Conservation (phyloP, 2,329 filamentous ascomycete genomes). For the Raffaelea albimanens region DNA sequence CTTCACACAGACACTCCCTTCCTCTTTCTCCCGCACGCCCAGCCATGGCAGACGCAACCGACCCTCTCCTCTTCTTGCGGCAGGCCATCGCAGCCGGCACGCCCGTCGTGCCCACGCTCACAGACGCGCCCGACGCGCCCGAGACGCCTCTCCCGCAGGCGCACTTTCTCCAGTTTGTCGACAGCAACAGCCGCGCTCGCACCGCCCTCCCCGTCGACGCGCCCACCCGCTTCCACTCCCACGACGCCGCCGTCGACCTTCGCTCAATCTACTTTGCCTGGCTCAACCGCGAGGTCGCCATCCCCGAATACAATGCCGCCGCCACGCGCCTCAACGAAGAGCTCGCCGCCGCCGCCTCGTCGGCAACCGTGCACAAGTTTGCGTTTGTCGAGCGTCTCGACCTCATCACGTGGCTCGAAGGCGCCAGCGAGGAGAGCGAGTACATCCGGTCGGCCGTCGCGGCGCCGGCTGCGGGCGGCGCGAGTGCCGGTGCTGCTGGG, state of each 20-base stretch:
- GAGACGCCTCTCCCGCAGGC: slow-evolving; percentile 63
- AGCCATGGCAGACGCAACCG: slow-evolving; percentile 21
- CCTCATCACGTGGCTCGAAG: slow-evolving; percentile 86
- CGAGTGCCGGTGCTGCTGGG: slow-evolving; percentile 20
- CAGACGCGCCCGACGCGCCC: slow-evolving; percentile 51
- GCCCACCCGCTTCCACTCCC: slow-evolving; percentile 81
- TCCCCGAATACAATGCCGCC: slow-evolving; percentile 83
- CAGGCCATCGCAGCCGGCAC: slow-evolving; percentile 66
- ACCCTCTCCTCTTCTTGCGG: slow-evolving; percentile 76
- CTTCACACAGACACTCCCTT: not conserved
- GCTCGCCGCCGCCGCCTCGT: slow-evolving; percentile 43
- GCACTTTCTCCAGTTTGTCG: slow-evolving; percentile 67
- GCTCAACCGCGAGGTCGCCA: slow-evolving; percentile 82
- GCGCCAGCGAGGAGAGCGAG: slow-evolving; percentile 81
- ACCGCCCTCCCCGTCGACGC: slow-evolving; percentile 59
- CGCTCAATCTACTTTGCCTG: slow-evolving; percentile 95
- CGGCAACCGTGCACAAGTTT: slow-evolving; percentile 71
- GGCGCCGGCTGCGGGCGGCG: slow-evolving; percentile 44
- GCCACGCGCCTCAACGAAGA: slow-evolving; percentile 74
- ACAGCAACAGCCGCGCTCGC: slow-evolving; percentile 37
- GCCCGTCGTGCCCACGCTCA: slow-evolving; percentile 64
- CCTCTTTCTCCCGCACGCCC: not conserved
- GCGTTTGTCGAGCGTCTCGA: slow-evolving; percentile 88
- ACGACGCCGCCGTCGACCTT: slow-evolving; percentile 64
- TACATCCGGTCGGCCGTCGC: slow-evolving; percentile 81